These are phyloP conservation scores for Aristolochia fimbriata DNA, from an alignment of 164 flowering plant species.

Conservation along the genomic window DNA sequence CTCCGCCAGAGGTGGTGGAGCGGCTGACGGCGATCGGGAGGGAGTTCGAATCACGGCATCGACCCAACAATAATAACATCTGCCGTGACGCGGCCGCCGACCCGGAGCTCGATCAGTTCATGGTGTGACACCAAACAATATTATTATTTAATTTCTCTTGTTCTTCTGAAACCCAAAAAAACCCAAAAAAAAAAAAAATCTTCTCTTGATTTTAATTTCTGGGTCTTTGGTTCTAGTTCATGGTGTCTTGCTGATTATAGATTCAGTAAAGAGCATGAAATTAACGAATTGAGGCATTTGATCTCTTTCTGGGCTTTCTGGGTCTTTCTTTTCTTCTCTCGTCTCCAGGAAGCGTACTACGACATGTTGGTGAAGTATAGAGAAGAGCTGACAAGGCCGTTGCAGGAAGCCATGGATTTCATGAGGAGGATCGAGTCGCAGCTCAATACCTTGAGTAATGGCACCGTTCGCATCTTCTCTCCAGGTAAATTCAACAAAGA, in stretches of 20 bases:
- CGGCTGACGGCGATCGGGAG: conserved; percentile 51
- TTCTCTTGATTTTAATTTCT: not conserved
- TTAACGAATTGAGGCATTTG: too few relatives aligned
- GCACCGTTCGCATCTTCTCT: conserved; percentile 42
- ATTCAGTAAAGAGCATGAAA: too few relatives aligned
- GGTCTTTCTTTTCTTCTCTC: not conserved
- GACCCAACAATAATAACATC: conserved; percentile 16
- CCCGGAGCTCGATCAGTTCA: conserved; percentile 95
- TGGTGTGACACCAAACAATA: conserved; percentile 46
- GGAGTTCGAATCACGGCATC: conserved; percentile 59
- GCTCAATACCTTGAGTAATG: conserved; percentile 48
- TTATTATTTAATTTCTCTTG: too few relatives aligned
- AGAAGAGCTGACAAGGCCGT: conserved; percentile 79
- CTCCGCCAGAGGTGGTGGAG: conserved; percentile 77
- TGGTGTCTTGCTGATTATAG: too few relatives aligned
- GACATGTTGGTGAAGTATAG: conserved; percentile 88
- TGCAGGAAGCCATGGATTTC: conserved; percentile 97
- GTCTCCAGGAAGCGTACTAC: conserved; percentile 72
- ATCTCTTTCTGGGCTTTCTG: too few relatives aligned
- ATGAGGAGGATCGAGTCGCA: conserved; percentile 80
- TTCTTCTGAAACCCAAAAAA: not conserved
- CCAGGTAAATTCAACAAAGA: conserved; percentile 21
- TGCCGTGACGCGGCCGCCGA: conserved; percentile 38
- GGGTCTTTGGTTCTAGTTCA: too few relatives aligned
- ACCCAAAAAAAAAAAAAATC: not conserved